These are phyloP conservation scores for Diaporthe capsici DNA, from an alignment of 2,329 filamentous ascomycete genomes.

Conservation along the genomic window DNA sequence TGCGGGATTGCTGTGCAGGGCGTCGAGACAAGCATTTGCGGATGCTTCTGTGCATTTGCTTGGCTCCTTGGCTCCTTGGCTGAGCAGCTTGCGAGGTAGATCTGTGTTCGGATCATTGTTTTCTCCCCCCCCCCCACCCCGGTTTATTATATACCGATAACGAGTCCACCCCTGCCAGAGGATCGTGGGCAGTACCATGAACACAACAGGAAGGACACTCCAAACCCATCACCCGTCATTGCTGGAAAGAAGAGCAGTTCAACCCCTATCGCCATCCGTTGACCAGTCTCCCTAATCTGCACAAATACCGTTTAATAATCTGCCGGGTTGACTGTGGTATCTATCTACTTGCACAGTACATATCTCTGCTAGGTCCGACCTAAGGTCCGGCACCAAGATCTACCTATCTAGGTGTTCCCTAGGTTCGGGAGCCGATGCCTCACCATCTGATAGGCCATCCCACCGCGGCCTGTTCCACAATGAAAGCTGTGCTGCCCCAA, in stretches of 20 bases:
- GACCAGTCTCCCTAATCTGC: neutral
- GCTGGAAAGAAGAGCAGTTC: too few relatives aligned
- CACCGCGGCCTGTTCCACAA: neutral
- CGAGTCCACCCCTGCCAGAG: neutral
- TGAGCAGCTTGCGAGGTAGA: neutral
- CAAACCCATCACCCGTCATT: neutral
- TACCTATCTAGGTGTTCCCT: neutral
- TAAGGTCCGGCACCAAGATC: neutral
- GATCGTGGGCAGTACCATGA: neutral
- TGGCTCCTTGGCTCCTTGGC: slow-evolving; percentile 7
- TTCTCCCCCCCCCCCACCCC: neutral
- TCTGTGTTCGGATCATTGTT: neutral
- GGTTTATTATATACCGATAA: neutral
- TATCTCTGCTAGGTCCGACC: neutral
- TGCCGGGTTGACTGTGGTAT: neutral
- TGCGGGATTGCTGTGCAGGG: neutral
- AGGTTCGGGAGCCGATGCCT: neutral
- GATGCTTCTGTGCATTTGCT: neutral
- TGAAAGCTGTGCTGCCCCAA: neutral
- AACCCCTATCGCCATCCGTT: neutral
- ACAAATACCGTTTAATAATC: neutral
- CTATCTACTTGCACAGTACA: neutral
- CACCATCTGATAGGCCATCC: neutral
- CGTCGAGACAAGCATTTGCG: slow-evolving; percentile 36
- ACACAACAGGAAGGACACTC: neutral